Percentiles rank a stretch among this genome's conserved stretches.
These are phyloP conservation scores for Hanseniaspora uvarum DNA, from an alignment of 1,139 yeast species.

Conservation along the genomic window DNA sequence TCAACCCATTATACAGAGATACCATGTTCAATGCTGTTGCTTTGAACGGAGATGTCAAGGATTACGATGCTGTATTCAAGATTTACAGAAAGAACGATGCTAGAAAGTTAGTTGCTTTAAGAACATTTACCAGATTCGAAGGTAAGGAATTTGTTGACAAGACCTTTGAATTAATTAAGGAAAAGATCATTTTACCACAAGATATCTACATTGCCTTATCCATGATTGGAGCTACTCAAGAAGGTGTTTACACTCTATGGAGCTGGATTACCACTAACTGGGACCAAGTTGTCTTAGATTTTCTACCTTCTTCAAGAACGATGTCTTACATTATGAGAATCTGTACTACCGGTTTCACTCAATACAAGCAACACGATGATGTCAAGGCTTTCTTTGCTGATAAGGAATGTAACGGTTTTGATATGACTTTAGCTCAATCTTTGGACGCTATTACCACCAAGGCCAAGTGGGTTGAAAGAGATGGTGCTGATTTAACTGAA, in stretches of 20 bases:
- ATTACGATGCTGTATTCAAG: constrained; percentile 52
- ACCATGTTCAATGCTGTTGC: constrained; percentile 63
- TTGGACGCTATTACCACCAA: constrained; percentile 57
- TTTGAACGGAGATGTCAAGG: constrained; percentile 49
- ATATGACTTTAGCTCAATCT: constrained; percentile 62
- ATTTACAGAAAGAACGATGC: constrained; percentile 53
- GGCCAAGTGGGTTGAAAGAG: constrained; percentile 58
- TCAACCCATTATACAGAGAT: constrained; percentile 73
- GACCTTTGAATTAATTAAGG: constrained; percentile 51
- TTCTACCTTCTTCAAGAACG: constrained; percentile 78
- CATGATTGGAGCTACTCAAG: constrained; percentile 52
- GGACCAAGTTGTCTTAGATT: constrained; percentile 50
- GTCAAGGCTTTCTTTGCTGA: constrained; percentile 49
- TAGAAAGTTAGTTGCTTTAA: constrained; percentile 57
- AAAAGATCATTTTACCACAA: constrained; percentile 67
- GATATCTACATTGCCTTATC: constrained; percentile 72
- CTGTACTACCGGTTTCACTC: constrained; percentile 56
- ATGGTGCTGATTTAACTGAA: constrained; percentile 41
- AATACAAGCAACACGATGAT: constrained; percentile 46
- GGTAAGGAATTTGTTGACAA: constrained; percentile 48
- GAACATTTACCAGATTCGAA: constrained; percentile 62
- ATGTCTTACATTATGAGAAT: constrained; percentile 60
- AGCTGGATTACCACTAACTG: constrained; percentile 68
- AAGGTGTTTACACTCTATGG: constrained; percentile 60
- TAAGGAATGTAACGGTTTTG: constrained; percentile 62